Evolutionary conservation across 495 filamentous ascomycete genomes (phyloP), one percentile per base, ranked within the genome.

Genomic region (Apodospora peruviana): DNA sequence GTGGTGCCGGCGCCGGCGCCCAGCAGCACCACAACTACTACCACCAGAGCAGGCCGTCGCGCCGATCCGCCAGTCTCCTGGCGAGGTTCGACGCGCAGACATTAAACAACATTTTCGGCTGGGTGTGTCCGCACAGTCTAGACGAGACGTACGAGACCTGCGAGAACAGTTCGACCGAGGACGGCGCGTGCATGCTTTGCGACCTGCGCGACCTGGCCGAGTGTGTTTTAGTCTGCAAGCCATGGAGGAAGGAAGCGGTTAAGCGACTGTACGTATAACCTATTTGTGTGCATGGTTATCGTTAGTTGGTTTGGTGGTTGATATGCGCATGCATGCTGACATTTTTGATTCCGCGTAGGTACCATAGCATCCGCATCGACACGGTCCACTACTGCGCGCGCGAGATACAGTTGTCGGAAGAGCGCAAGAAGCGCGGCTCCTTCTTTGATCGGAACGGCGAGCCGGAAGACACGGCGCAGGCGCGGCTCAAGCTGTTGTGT

Each of bases 121-220:
- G 78, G 50, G 81, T 96, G 48, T 96, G 93, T 52, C 91, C 93
- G 14, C 93, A 96, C 66, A 69, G 81, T 17, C 61, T 67, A 18
- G 90, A 98, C 61, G 71, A 85, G 50, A 84, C 73, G 47, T 95
- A 91, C 66, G 79, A 83, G 41, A 82, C 81, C 19, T 90, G 86
- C 47, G 93, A 97, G 69, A 78, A 87, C 60, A 90, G 87, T 37
- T 80, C 84, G 53, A 76, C 84, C 37, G 87, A 85, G 55, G 84
- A 90, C 78, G n/a, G n/a, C n/a, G 86, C 83, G 52, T 98, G 93
- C 68, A 91, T 91, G 88, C 82, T 95, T 22, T 98, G 93, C 73
- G 90, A 95, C 71, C 79, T 94, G 73, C 85, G 91, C 52, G 91
- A 97, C 63, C 78, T 98, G 47, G 84, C 89, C 36, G 82, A 85